Evolutionary conservation across 2,329 filamentous ascomycete species (phyloP).

Genomic region (Aspergillus pseudotamarii): DNA sequence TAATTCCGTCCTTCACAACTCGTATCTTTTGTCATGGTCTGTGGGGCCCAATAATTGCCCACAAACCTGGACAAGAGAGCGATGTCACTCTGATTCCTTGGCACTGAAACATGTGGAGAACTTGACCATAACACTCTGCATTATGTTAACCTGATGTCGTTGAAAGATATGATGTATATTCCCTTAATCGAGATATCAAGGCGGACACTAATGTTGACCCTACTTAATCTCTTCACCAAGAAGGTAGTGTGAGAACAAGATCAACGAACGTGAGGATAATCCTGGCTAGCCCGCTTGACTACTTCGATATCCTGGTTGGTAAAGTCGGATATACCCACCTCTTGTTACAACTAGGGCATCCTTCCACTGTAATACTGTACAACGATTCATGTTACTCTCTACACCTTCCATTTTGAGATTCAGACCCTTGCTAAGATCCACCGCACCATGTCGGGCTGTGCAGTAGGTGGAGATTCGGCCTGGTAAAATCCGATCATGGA

Average conservation of each 20-base stretch:
- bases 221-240: too few relatives aligned
- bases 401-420: background rate
- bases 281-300: background rate
- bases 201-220: background rate
- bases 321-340: background rate
- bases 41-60: background rate
- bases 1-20: background rate
- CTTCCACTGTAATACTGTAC: background rate
- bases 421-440: background rate
- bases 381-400: background rate
- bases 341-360: background rate
- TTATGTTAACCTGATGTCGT: background rate
- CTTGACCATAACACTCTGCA: background rate
- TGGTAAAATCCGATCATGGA: background rate
- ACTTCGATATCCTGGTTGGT: background rate
- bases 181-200: background rate
- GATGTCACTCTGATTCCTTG: background rate
- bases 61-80: background rate
- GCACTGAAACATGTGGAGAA: background rate
- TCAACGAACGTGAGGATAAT: background rate
- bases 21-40: background rate
- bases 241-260: background rate
- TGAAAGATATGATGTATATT: background rate
- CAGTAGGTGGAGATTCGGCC: background rate
- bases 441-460: background rate